Evolutionary conservation across 768 basidiomycete species (phyloP).

Genomic region (Trametes coccinea): DNA sequence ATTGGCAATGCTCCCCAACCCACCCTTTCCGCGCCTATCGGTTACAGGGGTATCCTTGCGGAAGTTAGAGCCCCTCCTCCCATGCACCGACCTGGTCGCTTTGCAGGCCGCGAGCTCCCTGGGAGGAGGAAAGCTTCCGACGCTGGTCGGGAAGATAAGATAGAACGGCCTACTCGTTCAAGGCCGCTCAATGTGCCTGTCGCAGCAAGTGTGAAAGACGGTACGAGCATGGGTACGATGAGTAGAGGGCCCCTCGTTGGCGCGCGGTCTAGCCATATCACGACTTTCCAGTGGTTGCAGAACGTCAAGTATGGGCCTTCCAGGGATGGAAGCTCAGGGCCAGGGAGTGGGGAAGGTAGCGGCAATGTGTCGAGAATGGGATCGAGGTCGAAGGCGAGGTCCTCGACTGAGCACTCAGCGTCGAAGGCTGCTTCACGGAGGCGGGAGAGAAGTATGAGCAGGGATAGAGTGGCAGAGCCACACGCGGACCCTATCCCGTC

Average conservation of each 20-base stretch:
- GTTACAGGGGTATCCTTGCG: constrained; percentile 64
- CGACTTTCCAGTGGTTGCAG: constrained; percentile 70
- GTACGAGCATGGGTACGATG: constrained; percentile 40
- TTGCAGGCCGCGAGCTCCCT: constrained; percentile 14
- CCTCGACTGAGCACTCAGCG: constrained; percentile 19
- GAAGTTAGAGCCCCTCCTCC: constrained; percentile 63
- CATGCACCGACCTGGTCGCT: constrained; percentile 29
- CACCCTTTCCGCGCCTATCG: constrained; percentile 65
- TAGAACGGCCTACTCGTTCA: background rate
- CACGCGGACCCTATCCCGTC: constrained; percentile 44
- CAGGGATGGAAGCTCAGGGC: constrained; percentile 56
- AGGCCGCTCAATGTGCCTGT: constrained; percentile 15
- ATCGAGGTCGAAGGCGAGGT: constrained; percentile 44
- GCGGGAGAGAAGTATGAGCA: constrained; percentile 32
- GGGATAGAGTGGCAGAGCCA: constrained; percentile 48
- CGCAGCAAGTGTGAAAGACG: constrained; percentile 21
- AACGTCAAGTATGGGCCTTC: constrained; percentile 63
- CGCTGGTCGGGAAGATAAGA: background rate
- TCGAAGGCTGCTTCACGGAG: constrained; percentile 15
- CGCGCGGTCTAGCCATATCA: constrained; percentile 56
- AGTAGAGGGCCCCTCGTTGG: constrained; percentile 47
- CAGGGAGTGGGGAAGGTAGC: constrained; percentile 49
- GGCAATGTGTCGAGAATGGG: constrained; percentile 48
- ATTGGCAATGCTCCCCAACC: constrained; percentile 36
- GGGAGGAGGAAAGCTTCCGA: constrained; percentile 11